Base-by-base conservation (phyloP, 169 alveolate species). In the Babesia ovata region DNA sequence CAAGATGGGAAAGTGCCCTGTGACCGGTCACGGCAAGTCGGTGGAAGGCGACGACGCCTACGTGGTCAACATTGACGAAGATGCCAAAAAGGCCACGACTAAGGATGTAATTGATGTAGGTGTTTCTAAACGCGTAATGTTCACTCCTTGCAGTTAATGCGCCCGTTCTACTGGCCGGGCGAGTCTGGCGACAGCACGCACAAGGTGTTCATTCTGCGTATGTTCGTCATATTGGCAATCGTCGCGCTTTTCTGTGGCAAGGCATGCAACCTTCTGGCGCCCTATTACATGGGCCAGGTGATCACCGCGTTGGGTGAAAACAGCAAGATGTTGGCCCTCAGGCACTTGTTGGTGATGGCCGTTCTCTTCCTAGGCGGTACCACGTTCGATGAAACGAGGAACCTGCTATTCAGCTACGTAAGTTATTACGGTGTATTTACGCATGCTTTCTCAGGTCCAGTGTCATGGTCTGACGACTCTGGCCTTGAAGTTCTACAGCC, bases 91-190 rank as follows among this genome's bases (percentile, higher is more conserved):
- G 24, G 66, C 76, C 14, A 52, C 67, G 14, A n/a, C 9, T 3
- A 11, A 10, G 52, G 76, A 67, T 53, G 26, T 67, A 4, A 7
- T 67, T 19, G 19, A 24, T 4, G 76, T 67, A 52, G 11, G 76
- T 54, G n/a, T 11, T 24, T 3, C 14, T 63, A 33, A 6, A 8
- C 28, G 17, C 12, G 44, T 17, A 17, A 13, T 2, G 0, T 4
- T 2, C 67, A 3, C 45, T 28, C 13, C 24, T 8, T 63, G 19
- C 76, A 82, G 89, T 22, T 82, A 67, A 26, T 82, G 67, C 39
- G 29, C 13, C 86, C 84, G 19, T 63, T 82, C 53, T 73, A 60
- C 49, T 82, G 89, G 89, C 89, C 89, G 16, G 73, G 59, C 6
- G 48, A 44, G 8, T 24, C 70, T 7, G 52, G 45, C 19, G 69